A percentile compares a stretch with the other conserved stretches of the same genome.
Evolutionary conservation across 179 eudicot species (phyloP).

Genomic region (Silene noctiflora): DNA sequence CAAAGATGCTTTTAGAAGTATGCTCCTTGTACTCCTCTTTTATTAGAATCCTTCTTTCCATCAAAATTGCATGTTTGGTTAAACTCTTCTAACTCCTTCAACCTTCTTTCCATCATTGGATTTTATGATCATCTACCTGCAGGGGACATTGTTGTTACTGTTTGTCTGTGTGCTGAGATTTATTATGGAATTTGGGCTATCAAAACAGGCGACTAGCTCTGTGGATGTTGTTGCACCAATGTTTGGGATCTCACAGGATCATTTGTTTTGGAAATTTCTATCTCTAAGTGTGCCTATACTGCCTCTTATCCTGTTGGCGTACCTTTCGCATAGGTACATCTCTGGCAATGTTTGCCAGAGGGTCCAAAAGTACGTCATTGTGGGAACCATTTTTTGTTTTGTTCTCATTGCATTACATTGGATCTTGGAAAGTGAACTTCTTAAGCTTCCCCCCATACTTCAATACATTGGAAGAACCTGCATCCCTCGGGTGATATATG

Average conservation of each 20-base stretch:
- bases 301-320: slow-evolving; percentile 49
- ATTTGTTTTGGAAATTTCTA: slow-evolving; percentile 41
- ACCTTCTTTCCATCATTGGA: neutral
- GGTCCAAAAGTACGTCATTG: slow-evolving; percentile 44
- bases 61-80: neutral
- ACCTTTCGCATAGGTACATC: slow-evolving; percentile 42
- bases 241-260: slow-evolving; percentile 40
- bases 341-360: slow-evolving; percentile 28
- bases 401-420: slow-evolving; percentile 59
- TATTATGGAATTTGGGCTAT: slow-evolving; percentile 66
- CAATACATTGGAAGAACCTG: slow-evolving; percentile 36
- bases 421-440: slow-evolving; percentile 55
- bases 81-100: neutral
- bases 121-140: slow-evolving; percentile 27
- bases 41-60: neutral
- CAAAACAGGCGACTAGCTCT: slow-evolving; percentile 64
- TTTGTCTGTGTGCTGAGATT: slow-evolving; percentile 57
- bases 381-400: slow-evolving; percentile 55
- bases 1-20: slow-evolving; percentile 64
- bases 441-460: slow-evolving; percentile 31
- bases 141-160: slow-evolving; percentile 53
- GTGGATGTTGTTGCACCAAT: slow-evolving; percentile 36
- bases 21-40: slow-evolving; percentile 23
- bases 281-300: slow-evolving; percentile 47
- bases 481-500: slow-evolving; percentile 68